Evolutionary conservation across 164 flowering plant genomes (phyloP).

Genomic region (Vitis rupestris): DNA sequence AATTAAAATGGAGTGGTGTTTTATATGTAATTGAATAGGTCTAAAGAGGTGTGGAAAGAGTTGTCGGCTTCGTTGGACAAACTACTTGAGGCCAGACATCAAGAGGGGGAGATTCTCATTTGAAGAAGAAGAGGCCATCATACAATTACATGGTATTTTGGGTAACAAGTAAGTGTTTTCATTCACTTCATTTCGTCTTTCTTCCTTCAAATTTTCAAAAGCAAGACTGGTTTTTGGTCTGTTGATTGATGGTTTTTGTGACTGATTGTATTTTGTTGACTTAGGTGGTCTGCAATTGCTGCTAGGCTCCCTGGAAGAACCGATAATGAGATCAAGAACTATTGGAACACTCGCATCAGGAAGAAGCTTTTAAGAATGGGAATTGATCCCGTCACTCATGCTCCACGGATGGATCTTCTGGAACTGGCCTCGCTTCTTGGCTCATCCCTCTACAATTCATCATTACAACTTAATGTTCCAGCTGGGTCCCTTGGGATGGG

Average conservation of each 20-base stretch:
- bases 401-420: conserved; percentile 25
- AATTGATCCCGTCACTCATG: conserved; percentile 56
- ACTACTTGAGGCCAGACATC: conserved; percentile 62
- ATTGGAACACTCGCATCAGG: conserved; percentile 58
- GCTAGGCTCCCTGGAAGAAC: conserved; percentile 58
- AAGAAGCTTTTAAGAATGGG: conserved; percentile 60
- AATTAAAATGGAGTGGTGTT: no score
- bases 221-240: no score
- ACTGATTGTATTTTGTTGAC: neutral
- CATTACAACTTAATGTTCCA: conserved; percentile 4
- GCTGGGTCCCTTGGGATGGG: neutral
- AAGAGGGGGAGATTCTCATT: conserved; percentile 56
- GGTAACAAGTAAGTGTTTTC: conserved; percentile 49
- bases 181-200: neutral
- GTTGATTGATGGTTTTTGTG: neutral
- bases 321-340: conserved; percentile 63
- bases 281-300: conserved; percentile 67
- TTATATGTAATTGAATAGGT: conserved; percentile 16
- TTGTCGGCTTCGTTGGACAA: conserved; percentile 68
- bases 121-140: conserved; percentile 60
- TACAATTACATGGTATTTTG: conserved; percentile 46
- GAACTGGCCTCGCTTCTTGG: conserved; percentile 21
- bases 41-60: conserved; percentile 67
- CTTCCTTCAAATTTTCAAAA: neutral
- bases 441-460: conserved; percentile 23